Evolutionary conservation across 2,329 filamentous ascomycete genomes (phyloP), one percentile per base, ranked within the genome.

Genomic region (Remersonia thermophila): DNA sequence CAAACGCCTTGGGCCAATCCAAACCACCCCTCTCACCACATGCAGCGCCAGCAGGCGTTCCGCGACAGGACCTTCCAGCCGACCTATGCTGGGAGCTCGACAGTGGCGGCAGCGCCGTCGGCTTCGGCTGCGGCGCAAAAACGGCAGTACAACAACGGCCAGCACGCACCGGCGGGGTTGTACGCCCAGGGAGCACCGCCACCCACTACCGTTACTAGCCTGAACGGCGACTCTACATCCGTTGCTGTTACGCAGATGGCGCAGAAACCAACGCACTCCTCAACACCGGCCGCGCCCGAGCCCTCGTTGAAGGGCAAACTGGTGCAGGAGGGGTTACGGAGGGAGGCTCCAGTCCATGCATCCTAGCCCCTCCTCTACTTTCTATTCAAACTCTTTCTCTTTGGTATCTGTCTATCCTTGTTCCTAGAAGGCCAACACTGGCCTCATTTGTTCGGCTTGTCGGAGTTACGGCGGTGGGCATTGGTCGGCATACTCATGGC

Each of bases 1-100:
- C 80, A 89, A 47, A 93, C 83, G 4, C 81, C 86, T 1, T 95
- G 87, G 87, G 85, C 86, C 26, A 93, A 93, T 53, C 84, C 86
- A 13, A 83, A 89, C 47, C 80, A 85, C 53, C 77, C 80, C 6
- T 71, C 76, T 8, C 78, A 84, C 52, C 69, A 73, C 43, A 55
- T 62, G 36, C 56, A 61, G 29, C 58, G 62, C 28, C 62, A 65
- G 40, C 52, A 58, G 33, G 53, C 58, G 18, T 58, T 61, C 33
- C 59, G 61, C 13, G 53, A 59, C 26, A 33, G 28, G 33, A 44
- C 40, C 41, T 45, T 13, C 26, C 53, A 29, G 48, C 57, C 30
- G 50, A 55, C 37, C 52, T 56, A 31, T 51, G 54, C 37, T 13
- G 58, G n/a, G n/a, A n/a, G n/a, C n/a, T n/a, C n/a, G n/a, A n/a